phyloP scores from a whole-genome alignment of 1,284 basidiomycete species.

The Pseudomicrostroma phylloplanum region DNA sequence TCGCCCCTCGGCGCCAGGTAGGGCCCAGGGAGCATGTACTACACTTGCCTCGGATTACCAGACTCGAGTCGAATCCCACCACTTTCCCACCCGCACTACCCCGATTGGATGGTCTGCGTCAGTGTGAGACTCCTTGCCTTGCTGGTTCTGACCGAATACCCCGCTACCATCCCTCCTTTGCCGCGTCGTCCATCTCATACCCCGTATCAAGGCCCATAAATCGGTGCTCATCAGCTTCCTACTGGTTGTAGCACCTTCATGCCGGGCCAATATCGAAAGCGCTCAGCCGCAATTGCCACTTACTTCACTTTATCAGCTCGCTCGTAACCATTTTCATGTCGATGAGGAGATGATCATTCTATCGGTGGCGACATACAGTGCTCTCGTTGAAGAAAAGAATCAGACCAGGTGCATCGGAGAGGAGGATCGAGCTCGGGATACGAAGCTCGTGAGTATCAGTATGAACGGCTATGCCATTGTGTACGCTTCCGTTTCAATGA shows the following conservation, averaged over 20 bases:
- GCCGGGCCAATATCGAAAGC: neutral
- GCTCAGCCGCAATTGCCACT: neutral
- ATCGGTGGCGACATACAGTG: no score
- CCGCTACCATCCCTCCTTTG: neutral
- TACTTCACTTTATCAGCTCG: neutral
- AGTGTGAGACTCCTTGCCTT: neutral
- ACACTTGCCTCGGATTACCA: neutral
- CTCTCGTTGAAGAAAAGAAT: no score
- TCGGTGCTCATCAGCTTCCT: constrained; percentile 3
- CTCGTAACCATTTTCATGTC: neutral
- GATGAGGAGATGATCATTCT: no score
- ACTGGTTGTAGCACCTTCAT: neutral
- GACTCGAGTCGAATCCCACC: neutral
- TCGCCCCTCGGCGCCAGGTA: neutral
- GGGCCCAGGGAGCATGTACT: neutral
- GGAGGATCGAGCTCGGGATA: no score
- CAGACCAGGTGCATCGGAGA: no score
- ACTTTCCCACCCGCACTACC: neutral
- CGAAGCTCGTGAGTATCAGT: no score
- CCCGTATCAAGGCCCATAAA: neutral
- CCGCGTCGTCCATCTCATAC: neutral
- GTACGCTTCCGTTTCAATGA: no score
- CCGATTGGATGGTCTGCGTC: neutral
- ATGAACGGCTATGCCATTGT: no score
- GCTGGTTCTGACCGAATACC: neutral